These are phyloP conservation scores for Curvularia lunata DNA, from an alignment of 2,329 filamentous ascomycete species.

Conservation along the genomic window DNA sequence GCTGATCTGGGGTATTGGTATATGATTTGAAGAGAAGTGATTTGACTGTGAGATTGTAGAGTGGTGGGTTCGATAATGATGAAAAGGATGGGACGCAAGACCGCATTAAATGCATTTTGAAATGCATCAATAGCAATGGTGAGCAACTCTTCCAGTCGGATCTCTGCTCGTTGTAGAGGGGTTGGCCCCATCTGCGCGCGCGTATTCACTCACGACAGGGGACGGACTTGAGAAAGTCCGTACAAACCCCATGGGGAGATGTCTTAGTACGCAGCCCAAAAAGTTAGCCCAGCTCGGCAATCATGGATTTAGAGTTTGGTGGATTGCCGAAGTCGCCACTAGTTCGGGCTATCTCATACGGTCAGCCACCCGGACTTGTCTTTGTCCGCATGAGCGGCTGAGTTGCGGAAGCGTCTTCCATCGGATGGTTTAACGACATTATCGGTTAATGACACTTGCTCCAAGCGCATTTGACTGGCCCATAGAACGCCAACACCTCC, in stretches of 20 bases:
- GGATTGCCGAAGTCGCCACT: not conserved
- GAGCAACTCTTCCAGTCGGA: not conserved
- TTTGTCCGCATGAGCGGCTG: conserved; percentile 18
- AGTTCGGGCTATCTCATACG: not conserved
- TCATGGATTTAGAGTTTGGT: not conserved
- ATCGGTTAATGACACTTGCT: not conserved
- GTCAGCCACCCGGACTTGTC: conserved; percentile 12
- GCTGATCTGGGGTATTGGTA: not conserved
- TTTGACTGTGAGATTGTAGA: not conserved
- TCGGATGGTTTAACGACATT: too few relatives aligned
- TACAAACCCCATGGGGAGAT: conserved; percentile 3
- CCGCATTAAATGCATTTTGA: conserved; percentile 6
- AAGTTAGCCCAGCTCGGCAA: not conserved
- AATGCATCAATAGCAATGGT: not conserved
- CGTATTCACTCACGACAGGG: not conserved
- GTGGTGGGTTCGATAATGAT: not conserved
- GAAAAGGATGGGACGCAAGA: conserved; percentile 1
- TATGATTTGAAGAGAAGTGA: conserved; percentile 3
- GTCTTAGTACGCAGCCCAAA: not conserved
- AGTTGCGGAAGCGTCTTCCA: not conserved
- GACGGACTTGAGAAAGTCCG: conserved; percentile 22
- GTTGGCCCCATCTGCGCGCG: not conserved
- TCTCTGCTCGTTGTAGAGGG: not conserved
- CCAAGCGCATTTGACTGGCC: not conserved
- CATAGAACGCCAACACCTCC: not conserved